These are phyloP conservation scores for Bipolaris sorokiniana DNA, from an alignment of 2,329 filamentous ascomycete species.

Conservation along the genomic window DNA sequence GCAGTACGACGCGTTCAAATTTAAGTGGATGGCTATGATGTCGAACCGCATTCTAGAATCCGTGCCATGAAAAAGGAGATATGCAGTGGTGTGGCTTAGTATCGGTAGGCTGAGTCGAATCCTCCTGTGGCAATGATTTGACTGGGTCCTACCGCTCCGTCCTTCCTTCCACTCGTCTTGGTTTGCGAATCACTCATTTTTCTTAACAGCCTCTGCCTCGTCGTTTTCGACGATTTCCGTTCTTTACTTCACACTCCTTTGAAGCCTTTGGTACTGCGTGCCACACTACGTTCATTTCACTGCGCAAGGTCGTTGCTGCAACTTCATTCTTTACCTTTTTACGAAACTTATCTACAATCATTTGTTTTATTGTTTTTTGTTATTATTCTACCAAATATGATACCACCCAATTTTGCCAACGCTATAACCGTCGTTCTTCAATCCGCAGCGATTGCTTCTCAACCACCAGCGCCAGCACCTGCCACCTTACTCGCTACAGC, in stretches of 20 bases:
- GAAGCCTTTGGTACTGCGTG: conserved; percentile 1
- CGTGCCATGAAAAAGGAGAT: conserved; percentile 1
- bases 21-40: neutral
- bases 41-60: neutral
- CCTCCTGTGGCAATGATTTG: neutral
- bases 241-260: neutral
- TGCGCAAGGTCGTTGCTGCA: neutral
- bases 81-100: conserved; percentile 1
- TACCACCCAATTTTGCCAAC: conserved; percentile 10
- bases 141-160: neutral
- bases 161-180: neutral
- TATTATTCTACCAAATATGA: conserved; percentile 5
- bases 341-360: neutral
- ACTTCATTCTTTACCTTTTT: neutral
- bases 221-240: neutral
- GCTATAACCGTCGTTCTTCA: conserved; percentile 8
- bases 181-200: neutral
- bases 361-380: neutral
- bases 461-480: conserved; percentile 13
- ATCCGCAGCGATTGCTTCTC: conserved; percentile 5
- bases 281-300: conserved; percentile 3
- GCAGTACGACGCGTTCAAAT: neutral
- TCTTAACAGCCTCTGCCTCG: neutral
- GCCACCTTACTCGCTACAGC: conserved; percentile 22
- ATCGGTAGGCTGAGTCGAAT: neutral